Percentiles rank a stretch among this genome's conserved stretches.
Evolutionary conservation across 148 eudicot genomes (phyloP).

Genomic region (Fagopyrum esculentum): DNA sequence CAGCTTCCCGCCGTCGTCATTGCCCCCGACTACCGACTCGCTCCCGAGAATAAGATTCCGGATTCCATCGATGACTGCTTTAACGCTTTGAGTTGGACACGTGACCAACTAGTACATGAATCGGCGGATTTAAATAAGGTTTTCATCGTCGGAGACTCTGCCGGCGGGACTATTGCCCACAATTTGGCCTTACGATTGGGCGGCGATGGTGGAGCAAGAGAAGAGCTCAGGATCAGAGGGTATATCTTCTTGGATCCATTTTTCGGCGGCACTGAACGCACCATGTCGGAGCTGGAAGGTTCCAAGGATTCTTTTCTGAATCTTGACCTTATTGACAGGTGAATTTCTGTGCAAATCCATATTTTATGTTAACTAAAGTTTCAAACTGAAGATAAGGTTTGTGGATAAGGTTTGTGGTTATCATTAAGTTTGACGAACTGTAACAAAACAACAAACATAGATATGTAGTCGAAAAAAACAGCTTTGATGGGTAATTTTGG

Average conservation of each 20-base stretch:
- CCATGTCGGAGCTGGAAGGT: conserved; percentile 47
- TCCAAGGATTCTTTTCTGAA: conserved; percentile 55
- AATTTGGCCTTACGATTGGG: conserved; percentile 43
- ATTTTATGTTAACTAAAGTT: too few relatives aligned
- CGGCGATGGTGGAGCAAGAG: conserved; percentile 28
- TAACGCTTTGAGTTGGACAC: conserved; percentile 44
- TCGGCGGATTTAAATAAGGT: conserved; percentile 52
- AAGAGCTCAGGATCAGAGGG: conserved; percentile 33
- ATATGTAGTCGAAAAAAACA: too few relatives aligned
- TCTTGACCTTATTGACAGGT: conserved; percentile 60
- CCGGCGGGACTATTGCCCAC: conserved; percentile 63
- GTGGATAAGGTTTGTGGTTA: too few relatives aligned
- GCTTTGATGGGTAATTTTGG: too few relatives aligned
- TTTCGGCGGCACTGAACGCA: conserved; percentile 47
- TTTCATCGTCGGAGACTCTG: conserved; percentile 57
- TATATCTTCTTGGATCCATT: conserved; percentile 55
- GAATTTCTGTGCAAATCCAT: neutral
- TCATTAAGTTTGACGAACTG: too few relatives aligned
- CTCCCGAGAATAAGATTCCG: conserved; percentile 51
- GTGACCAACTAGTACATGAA: conserved; percentile 26
- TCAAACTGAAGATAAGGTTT: too few relatives aligned
- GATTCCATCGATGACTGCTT: conserved; percentile 50
- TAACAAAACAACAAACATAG: too few relatives aligned
- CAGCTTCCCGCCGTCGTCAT: conserved; percentile 44
- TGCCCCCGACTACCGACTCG: conserved; percentile 49